Percentiles rank a stretch among this genome's conserved stretches.
Conservation (phyloP, 495 filamentous ascomycete species). For the Penicillium salamii region DNA sequence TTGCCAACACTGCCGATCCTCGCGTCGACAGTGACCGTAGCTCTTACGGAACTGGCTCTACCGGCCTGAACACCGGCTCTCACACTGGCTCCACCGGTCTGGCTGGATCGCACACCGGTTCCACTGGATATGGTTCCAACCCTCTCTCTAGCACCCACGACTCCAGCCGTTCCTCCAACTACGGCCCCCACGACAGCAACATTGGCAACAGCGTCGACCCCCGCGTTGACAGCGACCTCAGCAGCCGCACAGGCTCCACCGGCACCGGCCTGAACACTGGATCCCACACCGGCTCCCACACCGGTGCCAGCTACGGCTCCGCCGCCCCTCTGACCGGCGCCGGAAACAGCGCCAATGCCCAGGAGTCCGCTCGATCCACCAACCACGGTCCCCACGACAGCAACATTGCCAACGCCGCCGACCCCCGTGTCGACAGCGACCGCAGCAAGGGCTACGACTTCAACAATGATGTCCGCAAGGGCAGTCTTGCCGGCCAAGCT, state of each 20-base stretch:
- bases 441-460: constrained; percentile 32
- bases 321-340: neutral
- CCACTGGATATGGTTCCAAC: constrained; percentile 13
- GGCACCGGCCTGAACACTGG: neutral
- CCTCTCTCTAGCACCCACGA: neutral
- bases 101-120: constrained; percentile 12
- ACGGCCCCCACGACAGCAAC: constrained; percentile 46
- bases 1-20: constrained; percentile 47
- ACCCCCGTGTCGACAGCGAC: constrained; percentile 14
- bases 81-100: constrained; percentile 19
- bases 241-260: neutral
- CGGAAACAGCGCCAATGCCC: neutral
- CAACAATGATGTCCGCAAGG: constrained; percentile 16
- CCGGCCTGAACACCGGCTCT: neutral
- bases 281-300: neutral
- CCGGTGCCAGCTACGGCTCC: neutral
- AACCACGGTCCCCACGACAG: neutral
- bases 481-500: constrained; percentile 10
- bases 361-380: neutral
- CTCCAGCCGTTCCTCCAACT: constrained; percentile 14
- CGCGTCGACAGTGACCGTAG: constrained; percentile 30
- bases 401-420: neutral
- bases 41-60: constrained; percentile 10
- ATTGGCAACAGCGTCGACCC: constrained; percentile 49
- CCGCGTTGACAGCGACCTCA: constrained; percentile 34